phyloP scores from a whole-genome alignment of 2,329 filamentous ascomycete genomes.

The Westerdykella aurantiaca region DNA sequence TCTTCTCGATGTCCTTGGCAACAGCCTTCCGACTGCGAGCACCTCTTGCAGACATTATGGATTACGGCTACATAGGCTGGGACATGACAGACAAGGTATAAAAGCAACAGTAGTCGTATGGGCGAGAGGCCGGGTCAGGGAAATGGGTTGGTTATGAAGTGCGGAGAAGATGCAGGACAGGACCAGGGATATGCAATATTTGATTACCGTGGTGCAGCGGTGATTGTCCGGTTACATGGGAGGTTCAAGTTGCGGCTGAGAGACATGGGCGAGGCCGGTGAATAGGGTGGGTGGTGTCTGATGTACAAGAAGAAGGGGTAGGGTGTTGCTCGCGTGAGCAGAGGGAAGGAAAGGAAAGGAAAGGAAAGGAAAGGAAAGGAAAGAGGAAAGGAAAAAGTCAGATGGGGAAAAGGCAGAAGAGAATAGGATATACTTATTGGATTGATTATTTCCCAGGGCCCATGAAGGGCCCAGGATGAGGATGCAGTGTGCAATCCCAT shows the following conservation, averaged over 20 bases:
- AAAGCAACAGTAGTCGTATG: background rate
- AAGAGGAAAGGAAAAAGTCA: background rate
- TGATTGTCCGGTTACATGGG: constrained; percentile 6
- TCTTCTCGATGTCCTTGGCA: constrained; percentile 37
- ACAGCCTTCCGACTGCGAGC: constrained; percentile 38
- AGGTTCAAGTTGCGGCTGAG: constrained; percentile 10
- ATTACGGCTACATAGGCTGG: background rate
- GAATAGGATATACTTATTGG: too few species aligned
- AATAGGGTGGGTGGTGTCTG: too few species aligned
- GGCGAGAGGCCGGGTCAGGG: background rate
- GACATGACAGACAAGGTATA: background rate
- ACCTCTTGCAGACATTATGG: constrained; percentile 37
- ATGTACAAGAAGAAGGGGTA: constrained; percentile 1
- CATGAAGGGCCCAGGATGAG: too few species aligned
- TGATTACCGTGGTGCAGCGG: background rate
- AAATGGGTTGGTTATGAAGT: background rate
- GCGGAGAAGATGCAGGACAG: background rate
- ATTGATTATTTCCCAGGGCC: too few species aligned
- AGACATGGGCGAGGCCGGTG: constrained; percentile 5
- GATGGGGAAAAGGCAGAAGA: too few species aligned
- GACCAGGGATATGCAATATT: background rate
- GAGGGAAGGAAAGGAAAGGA: constrained; percentile 1
- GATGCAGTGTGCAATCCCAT: too few species aligned
- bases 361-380: background rate
- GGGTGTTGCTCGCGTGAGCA: constrained; percentile 3